Evolutionary conservation across 768 basidiomycete species (phyloP).

Genomic region (Lactarius trivialis): DNA sequence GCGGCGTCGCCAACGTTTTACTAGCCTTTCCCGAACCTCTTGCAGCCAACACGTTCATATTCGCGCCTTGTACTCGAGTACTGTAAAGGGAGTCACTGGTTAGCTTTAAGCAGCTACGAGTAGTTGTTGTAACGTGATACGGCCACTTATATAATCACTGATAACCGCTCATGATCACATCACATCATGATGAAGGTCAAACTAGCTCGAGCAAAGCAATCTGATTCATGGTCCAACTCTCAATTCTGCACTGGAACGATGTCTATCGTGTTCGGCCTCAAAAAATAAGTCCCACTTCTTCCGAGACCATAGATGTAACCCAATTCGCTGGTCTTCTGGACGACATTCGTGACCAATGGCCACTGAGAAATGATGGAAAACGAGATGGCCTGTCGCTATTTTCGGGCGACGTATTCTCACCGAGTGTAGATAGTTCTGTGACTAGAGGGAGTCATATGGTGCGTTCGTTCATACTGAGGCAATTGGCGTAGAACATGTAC

Average conservation of each 20-base stretch:
- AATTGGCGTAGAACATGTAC: not conserved
- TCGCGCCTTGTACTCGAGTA: too few relatives aligned
- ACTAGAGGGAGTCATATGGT: conserved; percentile 92
- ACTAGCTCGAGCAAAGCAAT: not conserved
- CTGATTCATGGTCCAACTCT: conserved; percentile 32
- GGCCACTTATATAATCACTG: not conserved
- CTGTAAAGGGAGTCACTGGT: too few relatives aligned
- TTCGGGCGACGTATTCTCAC: conserved; percentile 86
- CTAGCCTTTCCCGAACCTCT: too few relatives aligned
- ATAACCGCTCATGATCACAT: not conserved
- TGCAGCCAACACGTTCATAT: too few relatives aligned
- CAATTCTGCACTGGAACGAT: conserved; percentile 72
- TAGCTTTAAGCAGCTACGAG: too few relatives aligned
- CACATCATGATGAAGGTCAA: not conserved
- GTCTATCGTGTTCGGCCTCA: conserved; percentile 78
- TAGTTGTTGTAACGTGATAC: not conserved
- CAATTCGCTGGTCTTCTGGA: conserved; percentile 76
- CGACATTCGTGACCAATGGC: conserved; percentile 55
- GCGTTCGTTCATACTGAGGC: conserved; percentile 17
- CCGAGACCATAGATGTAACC: conserved; percentile 74
- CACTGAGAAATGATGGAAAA: conserved; percentile 38
- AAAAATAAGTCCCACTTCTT: conserved; percentile 46
- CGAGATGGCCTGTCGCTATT: conserved; percentile 76
- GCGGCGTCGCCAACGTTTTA: too few relatives aligned
- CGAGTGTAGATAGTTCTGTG: conserved; percentile 79